These are phyloP conservation scores for Barnettozyma sucrosica DNA, from an alignment of 805 yeast genomes.

Conservation along the genomic window DNA sequence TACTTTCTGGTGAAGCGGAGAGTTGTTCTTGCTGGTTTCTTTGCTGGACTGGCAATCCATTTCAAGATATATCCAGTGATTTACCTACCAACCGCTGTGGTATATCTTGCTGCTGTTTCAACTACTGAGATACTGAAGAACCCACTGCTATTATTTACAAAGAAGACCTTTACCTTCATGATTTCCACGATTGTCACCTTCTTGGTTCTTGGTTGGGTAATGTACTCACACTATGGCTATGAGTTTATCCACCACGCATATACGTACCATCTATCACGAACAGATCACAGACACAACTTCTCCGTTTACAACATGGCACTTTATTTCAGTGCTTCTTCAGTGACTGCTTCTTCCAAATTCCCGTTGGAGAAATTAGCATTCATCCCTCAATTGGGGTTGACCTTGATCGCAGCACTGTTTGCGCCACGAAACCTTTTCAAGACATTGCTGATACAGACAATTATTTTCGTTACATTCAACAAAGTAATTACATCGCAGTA, in stretches of 20 bases:
- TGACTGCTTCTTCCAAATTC: constrained; percentile 14
- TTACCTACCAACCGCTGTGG: constrained; percentile 67
- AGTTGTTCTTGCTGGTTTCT: constrained; percentile 22
- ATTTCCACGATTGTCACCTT: constrained; percentile 40
- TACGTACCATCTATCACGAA: constrained; percentile 71
- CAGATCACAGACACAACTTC: constrained; percentile 94
- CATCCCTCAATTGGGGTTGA: constrained; percentile 60
- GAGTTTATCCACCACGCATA: constrained; percentile 77
- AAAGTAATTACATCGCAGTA: constrained; percentile 92
- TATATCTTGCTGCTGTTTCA: constrained; percentile 32
- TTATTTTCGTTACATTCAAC: constrained; percentile 71
- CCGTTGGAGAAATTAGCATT: constrained; percentile 14
- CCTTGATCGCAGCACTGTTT: constrained; percentile 46
- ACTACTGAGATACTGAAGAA: constrained; percentile 22
- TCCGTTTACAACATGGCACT: constrained; percentile 77
- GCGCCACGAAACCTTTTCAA: constrained; percentile 39
- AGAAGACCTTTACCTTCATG: constrained; percentile 37
- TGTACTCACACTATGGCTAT: constrained; percentile 67
- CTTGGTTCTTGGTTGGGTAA: constrained; percentile 40
- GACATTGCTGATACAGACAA: constrained; percentile 69
- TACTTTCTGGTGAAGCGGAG: constrained; percentile 39
- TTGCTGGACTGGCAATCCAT: constrained; percentile 61
- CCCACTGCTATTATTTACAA: constrained; percentile 31
- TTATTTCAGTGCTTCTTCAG: constrained; percentile 46
- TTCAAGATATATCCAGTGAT: constrained; percentile 90